A percentile compares a stretch with the other conserved stretches of the same genome.
Evolutionary conservation across 495 filamentous ascomycete species (phyloP).

Genomic region (Penicillium turbatum): DNA sequence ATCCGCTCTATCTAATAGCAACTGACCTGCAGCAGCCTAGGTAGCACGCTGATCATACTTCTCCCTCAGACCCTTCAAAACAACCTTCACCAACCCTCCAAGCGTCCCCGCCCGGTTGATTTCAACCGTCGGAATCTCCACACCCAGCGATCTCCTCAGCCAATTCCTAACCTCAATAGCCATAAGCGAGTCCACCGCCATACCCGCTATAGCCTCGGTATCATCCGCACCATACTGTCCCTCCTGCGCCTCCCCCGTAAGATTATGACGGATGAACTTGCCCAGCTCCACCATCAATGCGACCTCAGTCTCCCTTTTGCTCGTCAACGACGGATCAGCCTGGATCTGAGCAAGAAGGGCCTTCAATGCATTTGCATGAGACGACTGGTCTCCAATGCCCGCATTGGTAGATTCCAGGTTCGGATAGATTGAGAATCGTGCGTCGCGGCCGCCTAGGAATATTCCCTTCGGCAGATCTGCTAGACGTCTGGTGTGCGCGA

Average conservation of each 20-base stretch:
- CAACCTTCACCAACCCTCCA: slow-evolving; percentile 12
- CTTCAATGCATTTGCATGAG: not conserved
- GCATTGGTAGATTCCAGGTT: not conserved
- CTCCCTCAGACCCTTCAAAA: slow-evolving; percentile 10
- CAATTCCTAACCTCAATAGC: slow-evolving; percentile 42
- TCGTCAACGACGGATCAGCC: not conserved
- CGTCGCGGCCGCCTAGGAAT: slow-evolving; percentile 1
- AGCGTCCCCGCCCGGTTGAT: slow-evolving; percentile 22
- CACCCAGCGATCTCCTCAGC: slow-evolving; percentile 25
- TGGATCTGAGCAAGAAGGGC: not conserved
- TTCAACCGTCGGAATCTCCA: slow-evolving; percentile 31
- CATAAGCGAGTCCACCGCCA: slow-evolving; percentile 42
- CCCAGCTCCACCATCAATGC: not conserved
- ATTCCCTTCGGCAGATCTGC: slow-evolving; percentile 1
- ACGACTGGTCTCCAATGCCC: not conserved
- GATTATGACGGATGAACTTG: not conserved
- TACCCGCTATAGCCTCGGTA: slow-evolving; percentile 27
- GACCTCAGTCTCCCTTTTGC: not conserved
- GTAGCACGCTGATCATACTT: slow-evolving; percentile 6
- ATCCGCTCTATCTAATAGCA: not conserved
- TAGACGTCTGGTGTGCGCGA: not conserved
- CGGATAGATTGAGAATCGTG: slow-evolving; percentile 1
- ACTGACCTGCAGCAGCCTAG: not conserved
- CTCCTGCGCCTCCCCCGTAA: slow-evolving; percentile 1
- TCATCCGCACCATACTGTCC: not conserved